These are phyloP conservation scores for Cyclotella atomus DNA, from an alignment of 108 stramenopile species.

Conservation along the genomic window DNA sequence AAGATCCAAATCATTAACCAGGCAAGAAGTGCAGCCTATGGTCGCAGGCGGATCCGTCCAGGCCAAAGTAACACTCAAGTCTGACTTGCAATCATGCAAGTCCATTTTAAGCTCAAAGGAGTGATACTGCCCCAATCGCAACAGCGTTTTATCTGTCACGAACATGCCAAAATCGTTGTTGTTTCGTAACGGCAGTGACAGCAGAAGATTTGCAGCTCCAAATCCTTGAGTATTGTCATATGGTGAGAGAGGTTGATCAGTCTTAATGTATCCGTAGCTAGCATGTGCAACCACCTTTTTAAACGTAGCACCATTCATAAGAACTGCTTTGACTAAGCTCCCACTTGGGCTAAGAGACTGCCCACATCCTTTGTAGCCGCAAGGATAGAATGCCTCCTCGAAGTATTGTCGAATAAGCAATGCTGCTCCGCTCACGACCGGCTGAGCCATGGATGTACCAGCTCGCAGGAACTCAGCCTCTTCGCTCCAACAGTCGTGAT, in stretches of 20 bases:
- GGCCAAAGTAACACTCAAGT: constrained; percentile 54
- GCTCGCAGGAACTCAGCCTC: constrained; percentile 12
- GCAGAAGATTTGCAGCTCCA: constrained; percentile 32
- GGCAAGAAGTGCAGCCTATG: constrained; percentile 41
- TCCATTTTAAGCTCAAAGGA: constrained; percentile 17
- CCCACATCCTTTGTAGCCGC: constrained; percentile 43
- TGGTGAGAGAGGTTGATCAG: not conserved
- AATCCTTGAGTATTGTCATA: constrained; percentile 61
- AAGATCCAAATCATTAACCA: constrained; percentile 76
- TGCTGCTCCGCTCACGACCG: constrained; percentile 72
- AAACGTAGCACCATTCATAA: constrained; percentile 57
- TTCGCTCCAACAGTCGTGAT: constrained; percentile 16
- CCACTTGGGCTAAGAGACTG: constrained; percentile 51
- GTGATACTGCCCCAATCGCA: not conserved
- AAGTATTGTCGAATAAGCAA: constrained; percentile 78
- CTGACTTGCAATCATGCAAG: constrained; percentile 11
- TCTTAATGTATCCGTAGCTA: not conserved
- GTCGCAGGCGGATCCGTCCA: constrained; percentile 68
- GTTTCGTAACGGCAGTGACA: constrained; percentile 12
- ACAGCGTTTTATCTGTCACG: constrained; percentile 17
- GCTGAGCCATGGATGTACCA: constrained; percentile 74
- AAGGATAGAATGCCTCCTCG: constrained; percentile 60
- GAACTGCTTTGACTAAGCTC: constrained; percentile 67
- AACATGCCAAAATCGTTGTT: constrained; percentile 28
- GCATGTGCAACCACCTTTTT: constrained; percentile 14